Evolutionary conservation across 2,329 filamentous ascomycete genomes (phyloP).

Genomic region (Botrytis byssoidea): DNA sequence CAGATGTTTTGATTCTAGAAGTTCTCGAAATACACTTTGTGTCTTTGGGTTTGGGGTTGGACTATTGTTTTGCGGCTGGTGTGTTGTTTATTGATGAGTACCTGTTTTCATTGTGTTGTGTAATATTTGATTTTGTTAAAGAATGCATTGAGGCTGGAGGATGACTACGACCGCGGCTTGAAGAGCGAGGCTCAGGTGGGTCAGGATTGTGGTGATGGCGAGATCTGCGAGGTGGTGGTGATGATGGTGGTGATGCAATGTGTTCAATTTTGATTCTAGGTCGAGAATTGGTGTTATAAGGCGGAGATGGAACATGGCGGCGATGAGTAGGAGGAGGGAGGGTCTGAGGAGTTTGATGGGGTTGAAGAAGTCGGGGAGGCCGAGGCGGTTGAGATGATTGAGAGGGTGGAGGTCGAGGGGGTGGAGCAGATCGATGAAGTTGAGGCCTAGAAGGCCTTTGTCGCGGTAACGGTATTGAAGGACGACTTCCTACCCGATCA

Average conservation of each 20-base stretch:
- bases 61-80: background rate
- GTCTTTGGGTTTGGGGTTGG: background rate
- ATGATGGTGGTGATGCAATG: background rate
- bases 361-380: background rate
- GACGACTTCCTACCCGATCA: background rate
- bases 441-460: background rate
- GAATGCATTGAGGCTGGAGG: background rate
- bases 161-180: background rate
- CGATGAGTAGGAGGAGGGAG: background rate
- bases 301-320: background rate
- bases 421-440: background rate
- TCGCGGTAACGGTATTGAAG: background rate
- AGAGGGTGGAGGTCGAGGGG: background rate
- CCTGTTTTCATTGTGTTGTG: background rate
- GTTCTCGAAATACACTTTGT: background rate
- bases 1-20: background rate
- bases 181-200: background rate
- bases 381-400: too few species aligned
- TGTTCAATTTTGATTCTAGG: background rate
- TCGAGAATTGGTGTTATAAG: background rate
- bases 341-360: background rate
- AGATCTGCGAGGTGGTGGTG: background rate
- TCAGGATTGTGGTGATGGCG: background rate
- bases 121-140: background rate
- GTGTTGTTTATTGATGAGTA: background rate